These are phyloP conservation scores for Collybia sordida DNA, from an alignment of 768 basidiomycete genomes.

Conservation along the genomic window DNA sequence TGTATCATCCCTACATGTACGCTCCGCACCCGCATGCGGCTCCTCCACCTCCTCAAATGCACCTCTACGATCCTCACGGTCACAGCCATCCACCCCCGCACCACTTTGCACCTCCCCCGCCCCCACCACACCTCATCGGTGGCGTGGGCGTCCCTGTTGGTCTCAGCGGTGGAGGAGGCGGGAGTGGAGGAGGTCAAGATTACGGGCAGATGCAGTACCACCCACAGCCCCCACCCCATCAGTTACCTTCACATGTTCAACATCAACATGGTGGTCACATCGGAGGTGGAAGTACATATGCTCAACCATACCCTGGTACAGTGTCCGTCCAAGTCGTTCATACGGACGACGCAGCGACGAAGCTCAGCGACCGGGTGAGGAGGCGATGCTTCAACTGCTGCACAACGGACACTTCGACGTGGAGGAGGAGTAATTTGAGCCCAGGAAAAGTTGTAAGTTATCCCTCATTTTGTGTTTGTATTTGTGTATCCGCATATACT, in stretches of 20 bases:
- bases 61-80: constrained; percentile 26
- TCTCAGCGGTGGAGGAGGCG: too few relatives aligned
- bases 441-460: constrained; percentile 72
- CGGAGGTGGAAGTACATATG: too few relatives aligned
- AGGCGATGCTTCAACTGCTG: constrained; percentile 83
- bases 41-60: constrained; percentile 19
- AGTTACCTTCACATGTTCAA: constrained; percentile 19
- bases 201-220: constrained; percentile 6
- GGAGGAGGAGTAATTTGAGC: constrained; percentile 73
- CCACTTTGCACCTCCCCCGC: constrained; percentile 10
- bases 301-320: constrained; percentile 31
- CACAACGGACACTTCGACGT: constrained; percentile 82
- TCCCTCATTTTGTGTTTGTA: not conserved
- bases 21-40: constrained; percentile 24
- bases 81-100: constrained; percentile 13
- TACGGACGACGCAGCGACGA: constrained; percentile 81
- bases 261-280: too few relatives aligned
- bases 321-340: constrained; percentile 36
- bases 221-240: constrained; percentile 7
- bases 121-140: constrained; percentile 2
- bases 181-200: too few relatives aligned
- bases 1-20: constrained; percentile 33
- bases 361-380: constrained; percentile 74
- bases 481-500: constrained; percentile 32
- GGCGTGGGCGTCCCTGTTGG: too few relatives aligned